Conservation (phyloP, 768 basidiomycete species). For the Rhodosporidiobolus sp. region DNA sequence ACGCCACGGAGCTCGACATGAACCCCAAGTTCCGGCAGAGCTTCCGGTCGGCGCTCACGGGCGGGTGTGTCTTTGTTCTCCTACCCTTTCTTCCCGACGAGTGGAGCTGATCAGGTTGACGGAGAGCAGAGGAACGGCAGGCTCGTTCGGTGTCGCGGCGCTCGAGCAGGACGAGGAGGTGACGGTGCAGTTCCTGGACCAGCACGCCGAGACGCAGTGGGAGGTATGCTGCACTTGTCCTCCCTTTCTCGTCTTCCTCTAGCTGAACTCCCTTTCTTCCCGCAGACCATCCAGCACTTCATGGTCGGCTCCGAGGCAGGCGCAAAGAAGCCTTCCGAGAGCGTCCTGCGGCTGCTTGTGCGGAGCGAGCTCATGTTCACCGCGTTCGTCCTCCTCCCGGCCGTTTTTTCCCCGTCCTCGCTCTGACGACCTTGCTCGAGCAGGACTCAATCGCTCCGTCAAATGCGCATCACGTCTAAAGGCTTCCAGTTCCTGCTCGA, state of each 20-base stretch:
- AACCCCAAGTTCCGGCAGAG: constrained; percentile 73
- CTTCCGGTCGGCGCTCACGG: constrained; percentile 78
- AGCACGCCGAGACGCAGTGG: constrained; percentile 82
- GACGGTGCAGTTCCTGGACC: constrained; percentile 63
- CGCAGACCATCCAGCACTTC: constrained; percentile 88
- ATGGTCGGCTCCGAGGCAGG: constrained; percentile 90
- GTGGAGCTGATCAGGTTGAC: neutral
- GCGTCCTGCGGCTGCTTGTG: constrained; percentile 76
- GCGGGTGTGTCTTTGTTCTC: constrained; percentile 61
- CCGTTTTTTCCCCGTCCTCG: neutral
- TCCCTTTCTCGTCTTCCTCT: neutral
- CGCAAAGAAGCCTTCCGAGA: constrained; percentile 70
- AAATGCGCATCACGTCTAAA: constrained; percentile 68
- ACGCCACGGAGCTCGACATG: constrained; percentile 48
- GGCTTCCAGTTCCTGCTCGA: constrained; percentile 97
- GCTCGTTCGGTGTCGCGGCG: constrained; percentile 69
- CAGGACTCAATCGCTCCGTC: constrained; percentile 26
- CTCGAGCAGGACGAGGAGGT: constrained; percentile 54
- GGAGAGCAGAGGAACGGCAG: constrained; percentile 39
- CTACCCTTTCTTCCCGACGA: too few species aligned
- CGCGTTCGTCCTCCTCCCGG: constrained; percentile 55
- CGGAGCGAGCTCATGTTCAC: constrained; percentile 80
- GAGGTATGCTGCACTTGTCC: constrained; percentile 61
- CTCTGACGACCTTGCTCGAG: neutral
- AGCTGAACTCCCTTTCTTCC: neutral